Percentiles rank a stretch among this genome's conserved stretches.
Evolutionary conservation across 73 alveolate genomes (phyloP).

Genomic region (Paramecium biaurelia): DNA sequence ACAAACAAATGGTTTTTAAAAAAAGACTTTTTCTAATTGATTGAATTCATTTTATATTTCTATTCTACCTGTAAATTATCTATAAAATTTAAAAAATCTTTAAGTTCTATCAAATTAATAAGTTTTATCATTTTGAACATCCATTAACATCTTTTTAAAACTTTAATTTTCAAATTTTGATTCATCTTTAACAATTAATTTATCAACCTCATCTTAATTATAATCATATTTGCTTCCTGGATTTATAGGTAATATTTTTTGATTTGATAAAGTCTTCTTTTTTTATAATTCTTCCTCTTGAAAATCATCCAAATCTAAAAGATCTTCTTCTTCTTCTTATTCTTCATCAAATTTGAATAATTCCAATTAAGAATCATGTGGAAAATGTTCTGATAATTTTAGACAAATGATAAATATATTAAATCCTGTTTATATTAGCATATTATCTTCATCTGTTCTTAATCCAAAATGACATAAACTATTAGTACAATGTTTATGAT

Average conservation of each 20-base stretch:
- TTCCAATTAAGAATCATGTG: not conserved
- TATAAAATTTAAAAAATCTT: slow-evolving; percentile 20
- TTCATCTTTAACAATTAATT: not conserved
- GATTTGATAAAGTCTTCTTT: not conserved
- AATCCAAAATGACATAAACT: not conserved
- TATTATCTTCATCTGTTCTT: slow-evolving; percentile 30
- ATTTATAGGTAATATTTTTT: not conserved
- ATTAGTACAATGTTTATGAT: not conserved
- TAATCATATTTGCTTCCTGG: not conserved
- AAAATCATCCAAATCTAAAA: not conserved
- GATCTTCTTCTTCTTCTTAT: not conserved
- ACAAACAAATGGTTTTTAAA: slow-evolving; percentile 55
- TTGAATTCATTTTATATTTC: not conserved
- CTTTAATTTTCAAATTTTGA: not conserved
- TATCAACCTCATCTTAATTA: not conserved
- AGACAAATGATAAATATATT: slow-evolving; percentile 20
- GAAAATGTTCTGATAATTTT: not conserved
- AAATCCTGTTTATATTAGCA: slow-evolving; percentile 9
- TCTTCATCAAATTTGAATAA: not conserved
- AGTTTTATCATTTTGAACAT: not conserved
- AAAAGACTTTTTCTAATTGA: slow-evolving; percentile 23
- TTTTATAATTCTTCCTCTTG: not conserved
- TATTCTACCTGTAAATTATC: slow-evolving; percentile 29
- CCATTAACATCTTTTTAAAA: not conserved
- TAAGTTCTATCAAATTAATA: not conserved